Base-by-base conservation (phyloP, 1,284 basidiomycete species). In the Pyrrhoderma noxium region DNA sequence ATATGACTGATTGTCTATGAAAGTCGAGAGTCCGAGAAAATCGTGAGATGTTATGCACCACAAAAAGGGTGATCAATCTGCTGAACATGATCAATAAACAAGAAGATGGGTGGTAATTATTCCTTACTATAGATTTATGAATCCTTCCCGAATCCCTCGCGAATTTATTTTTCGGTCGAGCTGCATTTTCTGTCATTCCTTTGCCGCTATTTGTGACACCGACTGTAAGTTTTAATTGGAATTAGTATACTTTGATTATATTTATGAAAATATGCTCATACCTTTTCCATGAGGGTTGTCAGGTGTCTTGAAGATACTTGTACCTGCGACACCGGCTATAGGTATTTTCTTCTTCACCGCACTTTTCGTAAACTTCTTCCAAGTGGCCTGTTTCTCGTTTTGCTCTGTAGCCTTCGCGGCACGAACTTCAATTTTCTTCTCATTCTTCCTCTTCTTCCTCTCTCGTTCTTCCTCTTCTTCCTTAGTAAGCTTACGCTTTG, bases 341-440 rank as follows among this genome's bases (percentile, higher is more conserved):
- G 85, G 86, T 35, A 93, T 85, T 7, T 93, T 93, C 72, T 98
- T 98, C 78, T 91, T 94, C 65, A 90, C 85, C 31, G 88, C 85
- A 72, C 96, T 97, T 72, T 94, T 95, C 9, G 94, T 89, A 74
- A 99, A 99, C 71, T 92, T 93, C 70, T 97, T 91, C 95, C 95
- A 99, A 18, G 85, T 85, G 57, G 80, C 81, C 72, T 97, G 91
- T 71, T 95, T 95, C 54, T 79, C 77, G 47, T 76, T 78, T 68
- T 94, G 91, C 63, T 95, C 93, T 65, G 92, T 89, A 8, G 92
- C 85, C 69, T 95, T 95, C 16, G 82, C 80, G 40, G 91, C 89
- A 62, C 83, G 84, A 5, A 73, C 78, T 71, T 93, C 91, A 53
- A 92, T 65, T 71, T 96, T 96, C 75, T 95, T 96, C 71, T 97